Percentiles rank a stretch among this genome's conserved stretches.
Evolutionary conservation across 2,329 filamentous ascomycete species (phyloP).

Genomic region (Neofusicoccum sp.): DNA sequence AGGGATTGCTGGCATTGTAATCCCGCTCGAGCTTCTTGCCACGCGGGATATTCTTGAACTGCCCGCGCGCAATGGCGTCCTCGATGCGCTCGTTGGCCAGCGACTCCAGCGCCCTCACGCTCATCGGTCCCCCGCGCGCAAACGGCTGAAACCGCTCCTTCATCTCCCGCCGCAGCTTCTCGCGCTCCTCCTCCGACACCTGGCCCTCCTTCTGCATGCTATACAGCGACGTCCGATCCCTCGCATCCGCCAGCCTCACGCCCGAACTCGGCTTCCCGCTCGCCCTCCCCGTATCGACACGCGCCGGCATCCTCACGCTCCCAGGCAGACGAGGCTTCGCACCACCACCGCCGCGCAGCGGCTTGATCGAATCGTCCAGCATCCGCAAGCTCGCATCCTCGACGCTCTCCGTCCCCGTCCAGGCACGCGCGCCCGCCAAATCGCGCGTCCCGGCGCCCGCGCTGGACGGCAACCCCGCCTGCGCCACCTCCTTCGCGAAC

Average conservation of each 20-base stretch:
- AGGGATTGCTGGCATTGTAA: slow-evolving; percentile 77
- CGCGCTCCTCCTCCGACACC: slow-evolving; percentile 70
- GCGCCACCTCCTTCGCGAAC: slow-evolving; percentile 53
- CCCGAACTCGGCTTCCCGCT: too few relatives aligned
- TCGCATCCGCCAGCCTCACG: slow-evolving; percentile 53
- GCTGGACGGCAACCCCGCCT: slow-evolving; percentile 55
- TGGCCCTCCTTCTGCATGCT: slow-evolving; percentile 65
- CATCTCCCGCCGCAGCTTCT: slow-evolving; percentile 69
- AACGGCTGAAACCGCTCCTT: slow-evolving; percentile 76
- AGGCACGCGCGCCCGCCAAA: slow-evolving; percentile 66
- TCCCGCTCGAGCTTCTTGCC: slow-evolving; percentile 82
- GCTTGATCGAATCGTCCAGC: slow-evolving; percentile 59
- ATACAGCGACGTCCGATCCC: slow-evolving; percentile 59
- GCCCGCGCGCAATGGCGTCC: slow-evolving; percentile 85
- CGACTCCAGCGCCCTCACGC: slow-evolving; percentile 73
- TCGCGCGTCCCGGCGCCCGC: slow-evolving; percentile 67
- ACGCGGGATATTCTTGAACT: slow-evolving; percentile 81
- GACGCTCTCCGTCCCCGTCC: slow-evolving; percentile 73
- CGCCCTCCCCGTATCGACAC: too few relatives aligned
- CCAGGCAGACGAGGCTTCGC: slow-evolving; percentile 18
- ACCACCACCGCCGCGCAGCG: slow-evolving; percentile 29
- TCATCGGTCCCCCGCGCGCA: slow-evolving; percentile 70
- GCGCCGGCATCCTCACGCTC: background rate
- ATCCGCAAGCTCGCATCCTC: slow-evolving; percentile 81
- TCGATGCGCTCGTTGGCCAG: slow-evolving; percentile 91